Evolutionary conservation across 257 asterid species (phyloP).

Genomic region (Agastache rugosa): DNA sequence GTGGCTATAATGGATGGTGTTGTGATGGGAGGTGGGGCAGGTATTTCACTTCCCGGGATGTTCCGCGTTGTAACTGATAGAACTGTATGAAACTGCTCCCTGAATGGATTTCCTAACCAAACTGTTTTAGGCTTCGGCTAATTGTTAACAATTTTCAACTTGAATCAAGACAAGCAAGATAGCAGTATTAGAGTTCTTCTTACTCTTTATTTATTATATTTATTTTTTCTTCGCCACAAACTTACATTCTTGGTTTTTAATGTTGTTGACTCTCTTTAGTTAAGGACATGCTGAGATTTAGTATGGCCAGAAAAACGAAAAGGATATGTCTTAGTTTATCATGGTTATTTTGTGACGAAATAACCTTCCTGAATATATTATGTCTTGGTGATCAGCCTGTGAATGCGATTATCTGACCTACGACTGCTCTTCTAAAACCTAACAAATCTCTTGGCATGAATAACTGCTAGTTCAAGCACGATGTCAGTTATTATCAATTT

Average conservation of each 20-base stretch:
- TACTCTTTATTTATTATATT: neutral
- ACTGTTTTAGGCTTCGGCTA: constrained; percentile 31
- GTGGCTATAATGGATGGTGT: constrained; percentile 95
- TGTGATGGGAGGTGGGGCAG: constrained; percentile 96
- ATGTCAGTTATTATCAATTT: no score
- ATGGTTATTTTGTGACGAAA: no score
- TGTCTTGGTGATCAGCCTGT: neutral
- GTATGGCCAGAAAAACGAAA: neutral
- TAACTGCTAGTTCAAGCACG: neutral
- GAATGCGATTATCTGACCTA: neutral
- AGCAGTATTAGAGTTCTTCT: constrained; percentile 5
- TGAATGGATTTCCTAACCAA: constrained; percentile 23
- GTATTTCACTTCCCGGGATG: constrained; percentile 97
- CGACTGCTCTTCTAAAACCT: neutral
- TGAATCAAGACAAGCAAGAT: constrained; percentile 19
- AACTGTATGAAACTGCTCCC: constrained; percentile 81
- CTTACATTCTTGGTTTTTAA: neutral
- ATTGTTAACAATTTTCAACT: constrained; percentile 14
- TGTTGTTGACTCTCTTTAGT: neutral
- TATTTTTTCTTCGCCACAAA: neutral
- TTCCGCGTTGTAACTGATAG: constrained; percentile 91
- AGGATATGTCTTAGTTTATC: neutral
- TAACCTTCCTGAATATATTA: neutral
- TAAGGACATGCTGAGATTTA: neutral
- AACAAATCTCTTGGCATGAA: neutral